Conservation (phyloP, 345 rosid species). For the Heritiera littoralis region DNA sequence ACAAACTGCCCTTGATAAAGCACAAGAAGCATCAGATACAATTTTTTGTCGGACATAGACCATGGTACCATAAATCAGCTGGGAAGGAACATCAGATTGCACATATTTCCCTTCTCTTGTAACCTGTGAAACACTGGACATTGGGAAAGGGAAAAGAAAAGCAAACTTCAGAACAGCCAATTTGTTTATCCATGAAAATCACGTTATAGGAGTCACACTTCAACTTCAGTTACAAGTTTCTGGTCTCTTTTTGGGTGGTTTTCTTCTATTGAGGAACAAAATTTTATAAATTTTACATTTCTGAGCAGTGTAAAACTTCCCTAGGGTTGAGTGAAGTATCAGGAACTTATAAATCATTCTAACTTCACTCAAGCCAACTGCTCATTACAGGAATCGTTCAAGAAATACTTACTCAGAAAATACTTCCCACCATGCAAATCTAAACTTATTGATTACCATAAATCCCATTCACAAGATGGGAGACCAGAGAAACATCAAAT, state of each 20-base stretch:
- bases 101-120: slow-evolving; percentile 84
- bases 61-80: slow-evolving; percentile 94
- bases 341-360: not conserved
- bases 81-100: slow-evolving; percentile 84
- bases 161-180: slow-evolving; percentile 28
- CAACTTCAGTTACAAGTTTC: not conserved
- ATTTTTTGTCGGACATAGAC: slow-evolving; percentile 86
- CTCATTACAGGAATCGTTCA: not conserved
- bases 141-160: slow-evolving; percentile 21
- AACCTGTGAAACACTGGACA: slow-evolving; percentile 79
- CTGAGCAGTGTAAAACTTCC: not conserved
- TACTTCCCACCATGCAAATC: slow-evolving; percentile 2
- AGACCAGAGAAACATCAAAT: not conserved
- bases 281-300: not conserved
- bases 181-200: slow-evolving; percentile 5
- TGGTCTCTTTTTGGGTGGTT: not conserved
- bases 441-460: not conserved
- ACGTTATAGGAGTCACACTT: not conserved
- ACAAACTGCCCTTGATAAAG: slow-evolving; percentile 90
- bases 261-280: not conserved
- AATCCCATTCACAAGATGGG: not conserved
- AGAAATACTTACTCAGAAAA: slow-evolving; percentile 10
- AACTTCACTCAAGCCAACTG: not conserved
- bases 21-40: slow-evolving; percentile 83
- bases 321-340: not conserved